Conservation (phyloP, 768 basidiomycete species). For the Suillus sp. region DNA sequence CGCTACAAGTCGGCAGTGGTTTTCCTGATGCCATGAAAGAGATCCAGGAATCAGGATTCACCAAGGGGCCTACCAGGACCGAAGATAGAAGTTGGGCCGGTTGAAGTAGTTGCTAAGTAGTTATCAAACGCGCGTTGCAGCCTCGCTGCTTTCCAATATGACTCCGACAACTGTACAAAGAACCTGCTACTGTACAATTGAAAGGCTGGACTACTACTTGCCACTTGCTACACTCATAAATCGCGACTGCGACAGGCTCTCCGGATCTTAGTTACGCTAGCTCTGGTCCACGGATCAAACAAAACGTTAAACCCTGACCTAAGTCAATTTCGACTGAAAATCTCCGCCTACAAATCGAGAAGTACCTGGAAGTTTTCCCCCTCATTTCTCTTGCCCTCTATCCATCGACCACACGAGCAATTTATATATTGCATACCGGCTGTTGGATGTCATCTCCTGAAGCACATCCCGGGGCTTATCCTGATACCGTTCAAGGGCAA, state of each 20-base stretch:
- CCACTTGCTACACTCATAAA: background rate
- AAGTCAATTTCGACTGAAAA: background rate
- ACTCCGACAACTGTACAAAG: conserved; percentile 1
- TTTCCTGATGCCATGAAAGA: too few species aligned
- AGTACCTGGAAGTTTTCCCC: background rate
- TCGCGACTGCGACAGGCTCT: background rate
- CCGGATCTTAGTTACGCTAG: background rate
- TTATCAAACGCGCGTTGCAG: conserved; percentile 7
- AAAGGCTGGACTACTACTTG: background rate
- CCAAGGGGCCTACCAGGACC: too few species aligned
- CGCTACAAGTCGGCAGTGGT: too few species aligned
- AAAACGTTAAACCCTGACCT: background rate
- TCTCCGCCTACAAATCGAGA: conserved; percentile 1
- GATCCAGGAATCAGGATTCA: too few species aligned
- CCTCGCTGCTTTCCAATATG: background rate
- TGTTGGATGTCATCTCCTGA: background rate
- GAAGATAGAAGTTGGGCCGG: background rate
- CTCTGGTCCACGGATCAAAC: background rate
- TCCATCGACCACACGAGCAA: background rate
- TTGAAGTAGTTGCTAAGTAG: background rate
- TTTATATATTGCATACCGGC: background rate
- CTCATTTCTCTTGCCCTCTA: background rate
- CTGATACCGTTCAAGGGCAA: background rate
- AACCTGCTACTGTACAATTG: background rate
- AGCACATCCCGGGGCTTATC: background rate